Evolutionary conservation across 257 asterid genomes (phyloP), one percentile per base, ranked within the genome.

Genomic region (Eucommia ulmoides): DNA sequence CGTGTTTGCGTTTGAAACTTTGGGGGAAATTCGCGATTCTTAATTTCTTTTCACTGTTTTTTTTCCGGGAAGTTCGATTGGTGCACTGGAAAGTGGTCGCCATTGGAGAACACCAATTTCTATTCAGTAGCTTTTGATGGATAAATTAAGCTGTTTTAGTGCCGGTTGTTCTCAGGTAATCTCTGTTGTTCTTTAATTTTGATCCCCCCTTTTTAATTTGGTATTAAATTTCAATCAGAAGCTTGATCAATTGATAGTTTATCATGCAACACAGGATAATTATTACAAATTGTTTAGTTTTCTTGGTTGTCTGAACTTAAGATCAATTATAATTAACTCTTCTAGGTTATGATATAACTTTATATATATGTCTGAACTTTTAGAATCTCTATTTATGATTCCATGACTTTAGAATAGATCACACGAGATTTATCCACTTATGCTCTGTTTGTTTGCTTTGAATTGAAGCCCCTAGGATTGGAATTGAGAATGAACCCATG

Each of bases 101-200:
- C 54, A 52, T 21, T 70, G 54, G 44, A 22, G 20, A 51, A 24
- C 10, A 35, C 46, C 20, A 33, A 44, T 19, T 47, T 62, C 44
- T 42, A 8, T n/a, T 35, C 41, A 19, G 46, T 54, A 45, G 57
- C 53, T 25, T 51, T 35, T 49, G 56, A 73, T 73, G 76, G 70
- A 49, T 22, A 73, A 65, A 24, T 48, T 65, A 16, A 24, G 58
- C 14, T 71, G 74, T 52, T 68, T 69, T 59, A 51, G 49, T 61
- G 67, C 56, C 53, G 25, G 56, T 55, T 71, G 65, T 33, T 17
- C 49, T 41, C 49, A 61, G 79, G 79, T 73, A 68, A 55, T 19
- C 29, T 50, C 26, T 19, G 44, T 20, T 25, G 47, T 48, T 16
- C 3, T 33, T 29, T 47, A 11, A 6, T 22, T 19, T 23, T 33